Conservation (phyloP, 768 basidiomycete species). For the Cantharellus cinnabarinus region DNA sequence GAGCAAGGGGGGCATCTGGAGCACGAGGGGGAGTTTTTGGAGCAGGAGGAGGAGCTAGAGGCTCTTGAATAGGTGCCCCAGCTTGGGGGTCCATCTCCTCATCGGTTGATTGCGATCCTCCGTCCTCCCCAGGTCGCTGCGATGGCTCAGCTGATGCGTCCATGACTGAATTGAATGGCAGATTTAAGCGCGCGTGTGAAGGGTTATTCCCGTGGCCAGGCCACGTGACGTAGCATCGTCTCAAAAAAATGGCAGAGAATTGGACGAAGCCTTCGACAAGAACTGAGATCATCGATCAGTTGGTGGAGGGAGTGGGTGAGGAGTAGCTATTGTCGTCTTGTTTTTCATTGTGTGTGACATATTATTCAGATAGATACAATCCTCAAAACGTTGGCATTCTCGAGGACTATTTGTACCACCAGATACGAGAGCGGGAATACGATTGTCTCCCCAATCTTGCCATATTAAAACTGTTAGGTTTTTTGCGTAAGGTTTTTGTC, state of each 20-base stretch:
- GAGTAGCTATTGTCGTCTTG: constrained; percentile 1
- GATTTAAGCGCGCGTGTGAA: background rate
- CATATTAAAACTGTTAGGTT: constrained; percentile 66
- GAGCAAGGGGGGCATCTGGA: background rate
- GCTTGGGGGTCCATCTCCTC: background rate
- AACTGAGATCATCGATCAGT: constrained; percentile 71
- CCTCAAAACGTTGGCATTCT: constrained; percentile 82
- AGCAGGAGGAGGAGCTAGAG: background rate
- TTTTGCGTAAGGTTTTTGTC: background rate
- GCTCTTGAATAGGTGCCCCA: background rate
- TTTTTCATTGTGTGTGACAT: background rate
- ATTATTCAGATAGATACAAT: constrained; percentile 72
- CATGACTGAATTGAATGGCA: background rate
- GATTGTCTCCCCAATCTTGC: constrained; percentile 91
- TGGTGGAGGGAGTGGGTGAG: constrained; percentile 79
- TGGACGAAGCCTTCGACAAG: constrained; percentile 64
- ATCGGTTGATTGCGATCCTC: background rate
- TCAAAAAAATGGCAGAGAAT: constrained; percentile 11
- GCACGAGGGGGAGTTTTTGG: background rate
- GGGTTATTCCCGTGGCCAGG: background rate
- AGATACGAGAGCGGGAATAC: constrained; percentile 78
- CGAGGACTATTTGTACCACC: constrained; percentile 92
- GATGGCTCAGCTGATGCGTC: background rate
- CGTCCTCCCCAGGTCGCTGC: background rate
- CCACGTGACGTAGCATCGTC: background rate